These are phyloP conservation scores for Aquilaria agallochum DNA, from an alignment of 441 rosid species.

Conservation along the genomic window DNA sequence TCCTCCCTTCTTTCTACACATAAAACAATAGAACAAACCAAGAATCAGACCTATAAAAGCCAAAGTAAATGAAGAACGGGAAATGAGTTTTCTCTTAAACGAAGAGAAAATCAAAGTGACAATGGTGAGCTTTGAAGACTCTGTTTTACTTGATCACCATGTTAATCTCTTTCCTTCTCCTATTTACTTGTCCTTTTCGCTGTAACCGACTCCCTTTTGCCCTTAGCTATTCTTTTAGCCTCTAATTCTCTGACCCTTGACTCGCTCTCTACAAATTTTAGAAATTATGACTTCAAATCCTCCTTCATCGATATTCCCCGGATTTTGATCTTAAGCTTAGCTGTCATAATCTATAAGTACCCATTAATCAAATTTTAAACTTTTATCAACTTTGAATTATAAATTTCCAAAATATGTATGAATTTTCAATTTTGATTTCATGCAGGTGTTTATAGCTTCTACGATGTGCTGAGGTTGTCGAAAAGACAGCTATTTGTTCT, in stretches of 20 bases:
- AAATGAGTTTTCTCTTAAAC: constrained; percentile 59
- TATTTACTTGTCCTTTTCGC: constrained; percentile 81
- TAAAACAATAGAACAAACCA: constrained; percentile 1
- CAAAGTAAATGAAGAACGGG: not conserved
- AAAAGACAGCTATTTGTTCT: constrained; percentile 67
- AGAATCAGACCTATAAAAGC: not conserved
- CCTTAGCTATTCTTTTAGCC: constrained; percentile 73
- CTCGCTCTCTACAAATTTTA: constrained; percentile 45
- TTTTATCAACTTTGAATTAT: not conserved
- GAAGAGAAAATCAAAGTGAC: constrained; percentile 45
- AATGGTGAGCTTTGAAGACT: constrained; percentile 66
- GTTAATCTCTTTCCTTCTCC: constrained; percentile 65
- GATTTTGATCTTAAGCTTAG: constrained; percentile 69
- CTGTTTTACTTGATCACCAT: constrained; percentile 67
- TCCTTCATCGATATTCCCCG: constrained; percentile 87
- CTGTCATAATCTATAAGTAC: constrained; percentile 78
- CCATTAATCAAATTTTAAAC: not conserved
- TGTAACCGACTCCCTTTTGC: constrained; percentile 74
- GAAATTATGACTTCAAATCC: constrained; percentile 67
- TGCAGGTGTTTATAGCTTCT: constrained; percentile 78
- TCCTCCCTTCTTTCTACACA: constrained; percentile 7
- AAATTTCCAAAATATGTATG: not conserved
- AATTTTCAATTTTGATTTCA: not conserved
- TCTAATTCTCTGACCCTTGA: constrained; percentile 35
- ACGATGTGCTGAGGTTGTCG: constrained; percentile 75